These are phyloP conservation scores for Dendrobium nobile DNA, from an alignment of 106 monocot genomes.

Conservation along the genomic window DNA sequence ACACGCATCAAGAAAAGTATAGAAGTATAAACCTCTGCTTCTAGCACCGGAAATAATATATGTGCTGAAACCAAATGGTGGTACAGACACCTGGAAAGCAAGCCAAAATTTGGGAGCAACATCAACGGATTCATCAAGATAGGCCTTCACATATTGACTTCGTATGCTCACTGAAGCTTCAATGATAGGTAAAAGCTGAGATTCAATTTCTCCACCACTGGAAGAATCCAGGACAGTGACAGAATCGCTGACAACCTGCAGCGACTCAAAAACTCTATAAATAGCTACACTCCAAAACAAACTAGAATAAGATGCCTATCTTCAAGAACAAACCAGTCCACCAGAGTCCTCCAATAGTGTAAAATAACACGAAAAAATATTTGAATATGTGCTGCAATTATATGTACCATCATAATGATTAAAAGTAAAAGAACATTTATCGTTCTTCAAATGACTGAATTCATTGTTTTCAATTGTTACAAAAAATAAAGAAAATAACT, in stretches of 20 bases:
- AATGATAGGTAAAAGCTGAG: slow-evolving; percentile 65
- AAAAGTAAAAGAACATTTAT: neutral
- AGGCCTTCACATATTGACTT: slow-evolving; percentile 56
- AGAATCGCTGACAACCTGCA: slow-evolving; percentile 64
- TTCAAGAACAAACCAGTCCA: too few relatives aligned
- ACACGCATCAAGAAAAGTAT: neutral
- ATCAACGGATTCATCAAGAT: slow-evolving; percentile 45
- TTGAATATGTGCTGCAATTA: neutral
- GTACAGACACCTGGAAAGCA: slow-evolving; percentile 74
- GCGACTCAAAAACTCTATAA: neutral
- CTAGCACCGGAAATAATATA: slow-evolving; percentile 60
- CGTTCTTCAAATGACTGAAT: neutral
- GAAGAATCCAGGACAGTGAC: slow-evolving; percentile 69
- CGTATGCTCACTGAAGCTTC: slow-evolving; percentile 35
- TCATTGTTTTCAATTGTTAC: neutral
- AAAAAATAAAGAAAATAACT: neutral
- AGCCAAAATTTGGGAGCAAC: slow-evolving; percentile 78
- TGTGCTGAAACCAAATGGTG: slow-evolving; percentile 87
- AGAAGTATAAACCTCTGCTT: slow-evolving; percentile 35
- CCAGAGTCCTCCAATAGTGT: neutral
- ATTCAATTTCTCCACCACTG: slow-evolving; percentile 54
- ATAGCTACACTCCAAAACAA: neutral
- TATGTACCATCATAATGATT: neutral
- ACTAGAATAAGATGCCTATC: neutral
- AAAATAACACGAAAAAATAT: neutral